Evolutionary conservation across 495 filamentous ascomycete genomes (phyloP).

Genomic region (Penicillium ucsense): DNA sequence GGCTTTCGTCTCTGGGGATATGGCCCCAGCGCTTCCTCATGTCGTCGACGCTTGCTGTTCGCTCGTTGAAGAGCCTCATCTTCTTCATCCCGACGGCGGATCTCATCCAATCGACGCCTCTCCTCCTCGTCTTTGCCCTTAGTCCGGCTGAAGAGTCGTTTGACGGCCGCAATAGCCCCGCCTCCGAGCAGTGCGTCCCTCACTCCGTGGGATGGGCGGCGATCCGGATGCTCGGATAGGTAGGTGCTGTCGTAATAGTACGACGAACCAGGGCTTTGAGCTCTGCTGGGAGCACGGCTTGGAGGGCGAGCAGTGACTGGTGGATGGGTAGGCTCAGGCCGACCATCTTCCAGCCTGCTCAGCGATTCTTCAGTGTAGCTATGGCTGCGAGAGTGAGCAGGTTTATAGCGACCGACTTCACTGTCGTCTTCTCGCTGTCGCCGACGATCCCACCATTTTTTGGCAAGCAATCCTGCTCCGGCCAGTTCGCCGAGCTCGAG

Average conservation of each 20-base stretch:
- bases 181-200: conserved; percentile 58
- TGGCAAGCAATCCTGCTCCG: conserved; percentile 56
- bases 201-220: conserved; percentile 37
- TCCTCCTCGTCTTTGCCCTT: conserved; percentile 47
- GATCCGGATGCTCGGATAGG: conserved; percentile 25
- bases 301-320: conserved; percentile 34
- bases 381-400: conserved; percentile 31
- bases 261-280: conserved; percentile 33
- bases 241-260: conserved; percentile 39
- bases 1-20: conserved; percentile 46
- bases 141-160: conserved; percentile 54
- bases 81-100: conserved; percentile 46
- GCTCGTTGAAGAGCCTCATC: conserved; percentile 48
- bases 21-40: conserved; percentile 50
- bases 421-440: conserved; percentile 46
- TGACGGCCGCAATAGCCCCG: conserved; percentile 53
- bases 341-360: conserved; percentile 34
- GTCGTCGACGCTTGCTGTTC: conserved; percentile 40
- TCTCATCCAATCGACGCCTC: conserved; percentile 51
- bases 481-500: conserved; percentile 56
- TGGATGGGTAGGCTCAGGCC: conserved; percentile 29
- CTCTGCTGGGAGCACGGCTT: conserved; percentile 30
- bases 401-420: conserved; percentile 41
- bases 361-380: conserved; percentile 36
- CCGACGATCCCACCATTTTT: conserved; percentile 52